Conservation (phyloP, 306 rosid genomes). For the Rubus idaeus region DNA sequence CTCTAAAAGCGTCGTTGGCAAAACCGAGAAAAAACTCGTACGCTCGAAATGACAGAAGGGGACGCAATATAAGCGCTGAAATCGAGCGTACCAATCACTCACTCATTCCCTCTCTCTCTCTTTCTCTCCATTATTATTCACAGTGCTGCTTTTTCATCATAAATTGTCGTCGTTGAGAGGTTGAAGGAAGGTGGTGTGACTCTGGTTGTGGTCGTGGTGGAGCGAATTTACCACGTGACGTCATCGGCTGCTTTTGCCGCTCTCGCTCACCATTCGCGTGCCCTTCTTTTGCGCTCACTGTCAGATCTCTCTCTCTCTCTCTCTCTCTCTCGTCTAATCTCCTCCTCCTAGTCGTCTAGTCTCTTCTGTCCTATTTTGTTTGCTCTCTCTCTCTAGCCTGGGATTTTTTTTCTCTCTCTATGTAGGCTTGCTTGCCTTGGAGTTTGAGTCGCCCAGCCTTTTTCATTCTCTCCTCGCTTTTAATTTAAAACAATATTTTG, state of each 20-base stretch:
- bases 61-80: constrained; percentile 13
- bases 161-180: background rate
- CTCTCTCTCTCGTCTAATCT: constrained; percentile 43
- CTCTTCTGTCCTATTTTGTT: constrained; percentile 22
- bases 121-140: background rate
- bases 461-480: constrained; percentile 24
- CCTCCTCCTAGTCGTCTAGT: background rate
- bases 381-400: constrained; percentile 27
- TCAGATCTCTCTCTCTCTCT: constrained; percentile 28
- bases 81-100: background rate
- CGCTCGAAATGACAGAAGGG: too few species aligned
- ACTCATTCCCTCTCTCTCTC: background rate
- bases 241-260: background rate
- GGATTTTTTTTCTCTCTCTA: constrained; percentile 24
- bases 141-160: background rate
- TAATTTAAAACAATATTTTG: background rate
- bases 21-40: background rate
- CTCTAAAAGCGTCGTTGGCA: background rate
- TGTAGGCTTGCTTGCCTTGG: constrained; percentile 18
- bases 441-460: constrained; percentile 11
- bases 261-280: constrained; percentile 37
- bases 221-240: background rate
- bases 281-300: constrained; percentile 37
- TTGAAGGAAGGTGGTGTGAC: background rate
- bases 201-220: background rate